Evolutionary conservation across 2,329 filamentous ascomycete species (phyloP).

Genomic region (Aspergillus felis): DNA sequence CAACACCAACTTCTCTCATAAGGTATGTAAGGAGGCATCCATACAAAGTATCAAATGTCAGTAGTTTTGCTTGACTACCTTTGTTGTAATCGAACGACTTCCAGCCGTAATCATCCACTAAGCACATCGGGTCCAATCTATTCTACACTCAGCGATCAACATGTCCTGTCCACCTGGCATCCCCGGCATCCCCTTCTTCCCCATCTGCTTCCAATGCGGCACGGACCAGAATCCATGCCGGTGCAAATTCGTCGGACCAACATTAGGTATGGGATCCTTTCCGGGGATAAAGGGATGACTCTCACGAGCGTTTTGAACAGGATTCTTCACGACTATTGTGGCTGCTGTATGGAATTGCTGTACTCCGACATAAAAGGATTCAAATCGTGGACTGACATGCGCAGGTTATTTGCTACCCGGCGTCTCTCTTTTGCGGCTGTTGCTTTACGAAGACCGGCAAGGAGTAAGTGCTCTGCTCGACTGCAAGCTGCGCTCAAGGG

Average conservation of each 20-base stretch:
- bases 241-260: constrained; percentile 55
- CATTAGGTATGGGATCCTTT: constrained; percentile 39
- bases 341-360: constrained; percentile 46
- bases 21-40: not conserved
- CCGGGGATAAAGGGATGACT: not conserved
- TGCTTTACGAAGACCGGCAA: constrained; percentile 52
- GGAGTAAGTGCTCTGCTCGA: constrained; percentile 38
- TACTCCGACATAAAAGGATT: not conserved
- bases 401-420: constrained; percentile 54
- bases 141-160: not conserved
- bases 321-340: constrained; percentile 46
- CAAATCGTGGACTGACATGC: not conserved
- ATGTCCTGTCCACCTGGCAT: constrained; percentile 41
- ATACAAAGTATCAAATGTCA: not conserved
- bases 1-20: not conserved
- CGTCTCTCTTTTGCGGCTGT: constrained; percentile 54
- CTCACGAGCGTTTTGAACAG: constrained; percentile 15
- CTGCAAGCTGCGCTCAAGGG: not conserved
- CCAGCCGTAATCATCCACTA: not conserved
- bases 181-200: constrained; percentile 47
- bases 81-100: not conserved
- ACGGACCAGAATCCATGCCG: constrained; percentile 56
- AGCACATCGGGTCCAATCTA: not conserved
- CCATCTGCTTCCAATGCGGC: constrained; percentile 54
- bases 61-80: not conserved